These are phyloP conservation scores for Elsinoe necatrix DNA, from an alignment of 2,329 filamentous ascomycete genomes.

Conservation along the genomic window DNA sequence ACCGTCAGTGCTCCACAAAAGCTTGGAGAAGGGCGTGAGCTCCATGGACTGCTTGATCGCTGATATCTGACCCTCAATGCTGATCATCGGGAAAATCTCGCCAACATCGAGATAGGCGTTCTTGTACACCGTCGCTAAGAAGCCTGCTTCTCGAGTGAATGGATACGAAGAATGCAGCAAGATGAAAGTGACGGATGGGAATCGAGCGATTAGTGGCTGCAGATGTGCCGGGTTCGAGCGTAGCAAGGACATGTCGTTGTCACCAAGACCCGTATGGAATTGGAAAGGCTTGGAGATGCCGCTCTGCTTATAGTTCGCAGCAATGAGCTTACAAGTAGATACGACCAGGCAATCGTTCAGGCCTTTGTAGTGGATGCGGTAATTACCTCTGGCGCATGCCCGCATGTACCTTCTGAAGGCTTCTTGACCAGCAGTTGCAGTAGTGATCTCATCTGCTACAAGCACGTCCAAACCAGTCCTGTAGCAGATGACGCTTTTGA, in stretches of 20 bases:
- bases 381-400: constrained; percentile 32
- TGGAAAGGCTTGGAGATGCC: constrained; percentile 62
- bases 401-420: constrained; percentile 35
- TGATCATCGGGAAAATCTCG: constrained; percentile 72
- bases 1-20: constrained; percentile 73
- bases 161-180: constrained; percentile 75
- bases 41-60: constrained; percentile 67
- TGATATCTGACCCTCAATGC: constrained; percentile 63
- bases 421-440: constrained; percentile 25
- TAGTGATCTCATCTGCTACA: constrained; percentile 36
- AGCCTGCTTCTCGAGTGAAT: constrained; percentile 68
- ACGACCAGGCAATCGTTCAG: constrained; percentile 65
- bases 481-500: constrained; percentile 80
- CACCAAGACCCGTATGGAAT: constrained; percentile 75
- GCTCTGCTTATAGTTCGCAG: constrained; percentile 33
- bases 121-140: constrained; percentile 65
- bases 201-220: constrained; percentile 62
- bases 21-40: constrained; percentile 63
- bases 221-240: constrained; percentile 67
- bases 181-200: constrained; percentile 63
- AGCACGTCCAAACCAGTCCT: constrained; percentile 61
- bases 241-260: constrained; percentile 64
- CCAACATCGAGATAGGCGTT: constrained; percentile 80
- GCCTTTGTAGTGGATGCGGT: constrained; percentile 52
- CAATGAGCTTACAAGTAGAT: constrained; percentile 52